Conservation (phyloP, 176 grass and related monocot species). For the Triticum timopheevii region DNA sequence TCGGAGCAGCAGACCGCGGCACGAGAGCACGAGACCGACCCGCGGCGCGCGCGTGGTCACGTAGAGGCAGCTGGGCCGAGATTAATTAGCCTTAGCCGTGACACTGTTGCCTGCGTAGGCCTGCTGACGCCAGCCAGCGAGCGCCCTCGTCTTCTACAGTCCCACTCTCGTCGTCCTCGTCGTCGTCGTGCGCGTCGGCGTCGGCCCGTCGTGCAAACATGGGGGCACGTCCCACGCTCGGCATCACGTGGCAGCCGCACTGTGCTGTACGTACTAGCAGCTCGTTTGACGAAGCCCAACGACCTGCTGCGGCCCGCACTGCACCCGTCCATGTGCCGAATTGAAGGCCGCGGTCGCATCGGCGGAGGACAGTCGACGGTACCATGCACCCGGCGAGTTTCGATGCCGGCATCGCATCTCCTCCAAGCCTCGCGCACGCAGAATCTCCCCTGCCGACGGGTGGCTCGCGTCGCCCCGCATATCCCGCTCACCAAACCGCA, state of each 20-base stretch:
- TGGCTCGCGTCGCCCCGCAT: not conserved
- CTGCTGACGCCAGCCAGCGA: not conserved
- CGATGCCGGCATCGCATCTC: slow-evolving; percentile 33
- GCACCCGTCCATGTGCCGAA: too few species aligned
- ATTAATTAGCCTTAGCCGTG: not conserved
- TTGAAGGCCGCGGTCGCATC: not conserved
- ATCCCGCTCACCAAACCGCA: not conserved
- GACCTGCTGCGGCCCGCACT: too few species aligned
- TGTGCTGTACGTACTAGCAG: not conserved
- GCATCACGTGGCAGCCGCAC: not conserved
- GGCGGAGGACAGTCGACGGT: slow-evolving; percentile 7
- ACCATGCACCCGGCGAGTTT: not conserved
- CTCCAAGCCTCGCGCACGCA: slow-evolving; percentile 13
- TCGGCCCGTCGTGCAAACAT: not conserved
- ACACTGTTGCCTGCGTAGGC: too few species aligned
- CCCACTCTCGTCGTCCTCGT: not conserved
- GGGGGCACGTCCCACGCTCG: not conserved
- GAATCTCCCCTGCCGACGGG: slow-evolving; percentile 18
- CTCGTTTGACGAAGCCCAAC: too few species aligned
- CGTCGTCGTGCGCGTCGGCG: too few species aligned
- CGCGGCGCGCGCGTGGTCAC: too few species aligned
- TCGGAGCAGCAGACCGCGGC: not conserved
- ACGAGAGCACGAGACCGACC: not conserved
- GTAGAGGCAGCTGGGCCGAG: too few species aligned
- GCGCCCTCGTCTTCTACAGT: not conserved